A percentile compares a stretch with the other conserved stretches of the same genome.
phyloP scores from a whole-genome alignment of 1,139 yeast genomes.

The Magnusiomyces paraingens region DNA sequence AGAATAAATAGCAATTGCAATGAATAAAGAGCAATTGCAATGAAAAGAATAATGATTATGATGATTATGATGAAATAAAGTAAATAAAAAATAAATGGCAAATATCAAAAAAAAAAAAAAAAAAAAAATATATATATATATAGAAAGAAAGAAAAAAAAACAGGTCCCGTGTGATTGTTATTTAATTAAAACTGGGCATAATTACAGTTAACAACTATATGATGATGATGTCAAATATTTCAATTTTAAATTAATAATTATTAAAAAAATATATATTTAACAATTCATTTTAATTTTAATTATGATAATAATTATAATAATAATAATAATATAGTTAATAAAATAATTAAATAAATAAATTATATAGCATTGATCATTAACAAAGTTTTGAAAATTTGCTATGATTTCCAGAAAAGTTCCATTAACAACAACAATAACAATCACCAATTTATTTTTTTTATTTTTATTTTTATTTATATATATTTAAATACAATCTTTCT shows the following conservation, averaged over 20 bases:
- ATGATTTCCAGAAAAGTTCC: not conserved
- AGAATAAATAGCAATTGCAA: not conserved
- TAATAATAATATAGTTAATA: not conserved
- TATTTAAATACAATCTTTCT: not conserved
- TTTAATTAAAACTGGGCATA: not conserved
- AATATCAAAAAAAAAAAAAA: no score
- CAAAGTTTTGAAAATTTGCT: no score
- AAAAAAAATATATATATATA: no score
- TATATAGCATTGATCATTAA: no score
- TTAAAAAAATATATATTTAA: no score
- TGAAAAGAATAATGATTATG: not conserved
- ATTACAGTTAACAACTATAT: no score
- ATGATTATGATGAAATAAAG: no score
- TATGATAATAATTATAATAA: not conserved
- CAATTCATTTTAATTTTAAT: not conserved
- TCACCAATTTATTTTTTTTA: not conserved
- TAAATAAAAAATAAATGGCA: no score
- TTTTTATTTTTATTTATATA: not conserved
- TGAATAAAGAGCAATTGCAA: not conserved
- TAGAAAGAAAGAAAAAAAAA: no score
- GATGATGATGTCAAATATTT: not conserved
- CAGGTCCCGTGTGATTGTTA: not conserved
- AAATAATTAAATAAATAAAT: no score
- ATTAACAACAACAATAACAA: not conserved
- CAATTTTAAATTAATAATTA: no score